Conservation (phyloP, 139 green algal genomes). For the Chlorella sp. region DNA sequence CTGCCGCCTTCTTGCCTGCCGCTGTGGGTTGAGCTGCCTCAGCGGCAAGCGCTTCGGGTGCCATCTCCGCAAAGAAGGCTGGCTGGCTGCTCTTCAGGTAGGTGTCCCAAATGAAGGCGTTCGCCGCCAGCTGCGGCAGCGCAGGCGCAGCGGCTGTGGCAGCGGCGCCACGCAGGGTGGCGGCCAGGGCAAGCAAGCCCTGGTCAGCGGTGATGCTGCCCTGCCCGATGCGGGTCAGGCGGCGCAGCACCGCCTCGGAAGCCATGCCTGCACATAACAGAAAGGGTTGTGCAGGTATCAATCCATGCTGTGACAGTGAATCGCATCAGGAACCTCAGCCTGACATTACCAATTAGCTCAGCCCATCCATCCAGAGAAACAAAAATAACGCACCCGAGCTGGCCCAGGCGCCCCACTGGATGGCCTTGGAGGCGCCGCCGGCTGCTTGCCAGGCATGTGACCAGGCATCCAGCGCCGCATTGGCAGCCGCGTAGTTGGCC, state of each 20-base stretch:
- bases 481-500: conserved; percentile 79
- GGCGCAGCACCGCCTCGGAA: conserved; percentile 48
- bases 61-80: conserved; percentile 44
- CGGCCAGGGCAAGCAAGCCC: conserved; percentile 52
- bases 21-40: not conserved
- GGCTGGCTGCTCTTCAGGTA: conserved; percentile 36
- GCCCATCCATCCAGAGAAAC: too few species aligned
- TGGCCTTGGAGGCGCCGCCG: conserved; percentile 56
- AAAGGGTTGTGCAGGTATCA: too few species aligned
- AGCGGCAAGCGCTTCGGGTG: not conserved
- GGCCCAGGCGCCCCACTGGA: conserved; percentile 89
- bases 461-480: conserved; percentile 68
- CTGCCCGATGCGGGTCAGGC: conserved; percentile 52
- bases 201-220: conserved; percentile 48
- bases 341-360: too few species aligned
- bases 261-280: conserved; percentile 53
- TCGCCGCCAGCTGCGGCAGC: conserved; percentile 41
- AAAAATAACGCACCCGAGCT: conserved; percentile 40
- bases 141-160: not conserved
- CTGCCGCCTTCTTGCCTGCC: not conserved
- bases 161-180: conserved; percentile 5
- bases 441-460: not conserved
- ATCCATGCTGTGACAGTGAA: too few species aligned
- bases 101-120: conserved; percentile 45
- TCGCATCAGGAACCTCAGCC: too few species aligned